These are phyloP conservation scores for Citrus mangshanensis DNA, from an alignment of 345 rosid species.

Conservation along the genomic window DNA sequence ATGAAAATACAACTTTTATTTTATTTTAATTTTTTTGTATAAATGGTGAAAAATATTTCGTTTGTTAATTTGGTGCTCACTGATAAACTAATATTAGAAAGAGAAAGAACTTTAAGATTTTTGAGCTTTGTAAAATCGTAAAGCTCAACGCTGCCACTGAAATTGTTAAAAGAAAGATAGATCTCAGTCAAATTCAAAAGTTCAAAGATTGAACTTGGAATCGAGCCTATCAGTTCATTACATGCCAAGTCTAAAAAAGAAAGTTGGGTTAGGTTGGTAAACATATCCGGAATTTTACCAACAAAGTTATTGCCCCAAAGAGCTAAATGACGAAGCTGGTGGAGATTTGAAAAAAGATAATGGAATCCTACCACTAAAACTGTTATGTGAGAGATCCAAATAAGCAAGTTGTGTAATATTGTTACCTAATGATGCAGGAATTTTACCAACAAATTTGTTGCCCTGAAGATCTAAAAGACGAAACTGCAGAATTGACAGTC, in stretches of 20 bases:
- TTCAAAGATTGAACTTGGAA: constrained; percentile 1
- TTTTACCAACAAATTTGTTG: too few species aligned
- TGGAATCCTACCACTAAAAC: background rate
- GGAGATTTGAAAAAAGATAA: background rate
- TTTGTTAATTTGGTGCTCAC: background rate
- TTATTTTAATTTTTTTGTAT: too few species aligned
- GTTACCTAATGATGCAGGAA: too few species aligned
- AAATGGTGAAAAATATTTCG: too few species aligned
- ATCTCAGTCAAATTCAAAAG: too few species aligned
- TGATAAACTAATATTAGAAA: background rate
- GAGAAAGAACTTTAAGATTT: background rate
- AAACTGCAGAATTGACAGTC: background rate
- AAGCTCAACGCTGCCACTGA: background rate
- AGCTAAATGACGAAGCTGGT: background rate
- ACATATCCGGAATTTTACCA: constrained; percentile 19
- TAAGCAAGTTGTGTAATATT: background rate
- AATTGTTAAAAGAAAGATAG: too few species aligned
- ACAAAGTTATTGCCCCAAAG: background rate
- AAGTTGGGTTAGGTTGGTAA: background rate
- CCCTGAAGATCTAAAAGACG: accelerated
- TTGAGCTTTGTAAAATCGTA: constrained; percentile 8
- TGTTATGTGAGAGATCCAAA: background rate
- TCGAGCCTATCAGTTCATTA: background rate
- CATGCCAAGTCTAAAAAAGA: background rate
- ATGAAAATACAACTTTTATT: too few species aligned